phyloP scores from a whole-genome alignment of 2,329 filamentous ascomycete genomes.

The Fonsecaea monophora region DNA sequence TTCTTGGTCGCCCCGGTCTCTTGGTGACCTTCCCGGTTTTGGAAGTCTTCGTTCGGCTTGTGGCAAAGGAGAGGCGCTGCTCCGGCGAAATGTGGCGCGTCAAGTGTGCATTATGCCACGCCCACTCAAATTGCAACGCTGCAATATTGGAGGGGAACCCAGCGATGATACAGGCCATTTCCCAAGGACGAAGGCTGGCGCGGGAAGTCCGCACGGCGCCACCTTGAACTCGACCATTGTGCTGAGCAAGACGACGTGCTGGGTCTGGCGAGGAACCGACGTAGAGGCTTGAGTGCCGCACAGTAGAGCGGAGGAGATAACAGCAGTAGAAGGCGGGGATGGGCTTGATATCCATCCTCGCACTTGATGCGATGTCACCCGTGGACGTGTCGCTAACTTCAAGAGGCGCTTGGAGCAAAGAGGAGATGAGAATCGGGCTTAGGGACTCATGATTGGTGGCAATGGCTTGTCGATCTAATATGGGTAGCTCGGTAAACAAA shows the following conservation, averaged over 20 bases:
- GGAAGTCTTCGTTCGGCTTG: constrained; percentile 33
- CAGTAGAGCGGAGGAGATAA: constrained; percentile 85
- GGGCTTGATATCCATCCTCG: constrained; percentile 52
- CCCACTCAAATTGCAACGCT: constrained; percentile 96
- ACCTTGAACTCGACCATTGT: constrained; percentile 84
- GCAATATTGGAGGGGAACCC: constrained; percentile 88
- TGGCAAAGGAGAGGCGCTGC: constrained; percentile 46
- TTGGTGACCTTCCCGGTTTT: constrained; percentile 51
- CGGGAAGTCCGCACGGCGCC: constrained; percentile 79
- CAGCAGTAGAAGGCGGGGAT: constrained; percentile 93
- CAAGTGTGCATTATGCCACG: constrained; percentile 82
- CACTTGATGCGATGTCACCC: background rate
- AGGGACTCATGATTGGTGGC: background rate
- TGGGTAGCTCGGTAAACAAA: background rate
- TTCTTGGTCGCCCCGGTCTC: constrained; percentile 63
- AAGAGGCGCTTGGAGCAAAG: background rate
- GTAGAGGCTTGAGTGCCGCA: constrained; percentile 74
- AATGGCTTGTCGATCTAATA: background rate
- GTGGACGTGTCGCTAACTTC: background rate
- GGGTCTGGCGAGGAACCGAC: constrained; percentile 93
- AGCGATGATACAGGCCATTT: constrained; percentile 84
- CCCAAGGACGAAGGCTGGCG: constrained; percentile 77
- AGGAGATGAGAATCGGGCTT: background rate
- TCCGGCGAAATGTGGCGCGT: constrained; percentile 76
- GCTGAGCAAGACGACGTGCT: constrained; percentile 80